phyloP scores from a whole-genome alignment of 495 filamentous ascomycete species.

The Lasiosphaeria hispida region DNA sequence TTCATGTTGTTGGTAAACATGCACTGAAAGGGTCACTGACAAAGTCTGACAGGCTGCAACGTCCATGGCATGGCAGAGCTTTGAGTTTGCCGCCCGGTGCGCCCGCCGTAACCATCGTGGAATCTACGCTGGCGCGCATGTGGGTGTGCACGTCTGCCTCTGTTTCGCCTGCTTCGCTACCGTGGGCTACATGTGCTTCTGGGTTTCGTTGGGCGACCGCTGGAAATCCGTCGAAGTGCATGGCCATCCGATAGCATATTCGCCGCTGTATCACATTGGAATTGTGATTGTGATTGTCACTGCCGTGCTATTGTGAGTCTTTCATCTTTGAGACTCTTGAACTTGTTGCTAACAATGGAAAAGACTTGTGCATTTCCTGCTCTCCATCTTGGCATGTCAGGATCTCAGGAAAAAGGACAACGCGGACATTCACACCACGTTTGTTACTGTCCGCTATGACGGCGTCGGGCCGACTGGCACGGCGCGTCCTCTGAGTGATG shows the following conservation, averaged over 20 bases:
- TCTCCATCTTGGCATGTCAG: constrained; percentile 22
- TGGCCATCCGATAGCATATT: constrained; percentile 10
- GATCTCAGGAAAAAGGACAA: constrained; percentile 21
- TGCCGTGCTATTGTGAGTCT: constrained; percentile 16
- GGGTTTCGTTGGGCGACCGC: constrained; percentile 21
- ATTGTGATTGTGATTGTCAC: constrained; percentile 18
- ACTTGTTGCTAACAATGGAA: neutral
- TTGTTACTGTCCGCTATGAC: constrained; percentile 22
- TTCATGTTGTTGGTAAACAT: neutral
- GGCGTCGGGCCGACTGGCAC: constrained; percentile 24
- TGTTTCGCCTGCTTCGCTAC: constrained; percentile 32
- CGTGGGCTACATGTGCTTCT: constrained; percentile 25
- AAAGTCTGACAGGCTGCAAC: constrained; percentile 10
- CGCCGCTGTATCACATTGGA: constrained; percentile 21
- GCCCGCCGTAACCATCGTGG: constrained; percentile 21
- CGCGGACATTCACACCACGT: neutral
- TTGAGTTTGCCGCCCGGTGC: constrained; percentile 20
- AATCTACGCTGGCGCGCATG: constrained; percentile 39
- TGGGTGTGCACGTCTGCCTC: constrained; percentile 36
- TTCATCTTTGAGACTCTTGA: neutral
- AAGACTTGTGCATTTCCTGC: constrained; percentile 22
- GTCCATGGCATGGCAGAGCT: constrained; percentile 17
- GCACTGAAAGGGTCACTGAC: neutral
- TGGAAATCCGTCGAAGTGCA: constrained; percentile 12
- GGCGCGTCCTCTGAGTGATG: constrained; percentile 15